A percentile compares a stretch with the other conserved stretches of the same genome.
Evolutionary conservation across 495 filamentous ascomycete genomes (phyloP).

Genomic region (Rhypophila decipiens): DNA sequence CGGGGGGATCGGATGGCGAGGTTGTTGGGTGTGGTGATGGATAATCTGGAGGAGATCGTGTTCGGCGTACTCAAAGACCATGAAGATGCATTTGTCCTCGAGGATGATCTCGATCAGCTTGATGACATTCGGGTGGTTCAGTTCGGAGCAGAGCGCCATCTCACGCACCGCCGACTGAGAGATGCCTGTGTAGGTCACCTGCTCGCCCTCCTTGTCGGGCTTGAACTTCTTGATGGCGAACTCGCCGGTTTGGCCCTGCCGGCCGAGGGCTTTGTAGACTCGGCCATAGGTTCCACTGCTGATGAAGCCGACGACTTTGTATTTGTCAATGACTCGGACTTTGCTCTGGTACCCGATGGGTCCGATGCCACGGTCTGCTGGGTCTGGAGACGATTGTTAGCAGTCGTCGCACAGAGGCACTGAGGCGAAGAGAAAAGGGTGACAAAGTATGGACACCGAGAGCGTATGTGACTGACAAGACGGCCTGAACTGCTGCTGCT

Average conservation of each 20-base stretch:
- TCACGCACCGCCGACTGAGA: conserved; percentile 96
- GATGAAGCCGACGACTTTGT: conserved; percentile 96
- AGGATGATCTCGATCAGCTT: conserved; percentile 91
- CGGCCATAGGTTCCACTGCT: conserved; percentile 98
- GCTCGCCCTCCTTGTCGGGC: conserved; percentile 96
- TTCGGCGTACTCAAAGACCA: conserved; percentile 99
- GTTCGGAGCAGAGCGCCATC: conserved; percentile 96
- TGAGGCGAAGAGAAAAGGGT: conserved; percentile 1
- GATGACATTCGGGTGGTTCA: conserved; percentile 85
- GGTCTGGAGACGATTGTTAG: conserved; percentile 32
- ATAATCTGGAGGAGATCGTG: conserved; percentile 97
- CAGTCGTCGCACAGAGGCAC: background rate
- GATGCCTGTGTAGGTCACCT: conserved; percentile 90
- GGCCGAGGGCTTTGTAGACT: conserved; percentile 89
- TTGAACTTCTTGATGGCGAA: conserved; percentile 99
- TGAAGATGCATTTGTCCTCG: conserved; percentile 98
- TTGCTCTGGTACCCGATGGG: conserved; percentile 68
- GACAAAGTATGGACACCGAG: conserved; percentile 9
- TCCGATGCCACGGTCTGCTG: conserved; percentile 38
- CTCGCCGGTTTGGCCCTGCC: conserved; percentile 63
- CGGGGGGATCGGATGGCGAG: conserved; percentile 80
- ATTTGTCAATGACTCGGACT: conserved; percentile 81
- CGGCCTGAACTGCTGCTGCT: too few relatives aligned
- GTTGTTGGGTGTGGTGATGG: conserved; percentile 89
- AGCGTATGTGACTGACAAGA: conserved; percentile 16